phyloP scores from a whole-genome alignment of 495 filamentous ascomycete species.

The Trichocladium uniseriatum region DNA sequence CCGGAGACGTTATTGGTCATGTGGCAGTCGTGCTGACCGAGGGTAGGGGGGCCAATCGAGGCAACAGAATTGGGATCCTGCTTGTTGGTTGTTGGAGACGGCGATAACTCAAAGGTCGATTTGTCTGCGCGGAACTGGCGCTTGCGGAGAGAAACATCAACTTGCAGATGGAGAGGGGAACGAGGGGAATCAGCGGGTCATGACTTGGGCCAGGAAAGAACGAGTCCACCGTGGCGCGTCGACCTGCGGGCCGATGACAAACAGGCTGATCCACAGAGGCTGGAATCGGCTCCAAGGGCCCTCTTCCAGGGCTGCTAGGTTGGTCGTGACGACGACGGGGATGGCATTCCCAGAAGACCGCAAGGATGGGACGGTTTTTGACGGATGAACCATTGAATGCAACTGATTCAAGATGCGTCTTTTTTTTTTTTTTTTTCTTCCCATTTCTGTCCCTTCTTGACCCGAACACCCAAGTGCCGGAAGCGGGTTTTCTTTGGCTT shows the following conservation, averaged over 20 bases:
- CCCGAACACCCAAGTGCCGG: not conserved
- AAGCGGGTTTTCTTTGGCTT: not conserved
- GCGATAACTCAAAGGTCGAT: no score
- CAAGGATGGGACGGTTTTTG: not conserved
- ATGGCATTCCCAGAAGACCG: not conserved
- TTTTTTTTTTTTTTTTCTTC: no score
- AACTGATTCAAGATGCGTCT: not conserved
- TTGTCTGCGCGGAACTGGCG: no score
- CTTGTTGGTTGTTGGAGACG: no score
- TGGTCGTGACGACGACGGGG: constrained; percentile 1
- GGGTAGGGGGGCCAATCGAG: constrained; percentile 9
- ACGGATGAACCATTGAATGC: not conserved
- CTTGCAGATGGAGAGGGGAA: not conserved
- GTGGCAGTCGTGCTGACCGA: constrained; percentile 19
- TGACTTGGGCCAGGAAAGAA: not conserved
- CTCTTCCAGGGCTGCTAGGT: no score
- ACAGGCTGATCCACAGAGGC: constrained; percentile 6
- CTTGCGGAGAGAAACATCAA: no score
- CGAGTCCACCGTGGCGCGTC: not conserved
- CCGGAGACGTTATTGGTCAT: constrained; percentile 16
- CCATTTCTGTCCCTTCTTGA: no score
- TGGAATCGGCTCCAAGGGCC: no score
- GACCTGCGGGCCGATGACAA: constrained; percentile 5
- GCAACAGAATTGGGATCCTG: no score
- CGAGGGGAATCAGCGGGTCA: not conserved